Evolutionary conservation across 108 stramenopile species (phyloP).

Genomic region (Conticribra weissflogii): DNA sequence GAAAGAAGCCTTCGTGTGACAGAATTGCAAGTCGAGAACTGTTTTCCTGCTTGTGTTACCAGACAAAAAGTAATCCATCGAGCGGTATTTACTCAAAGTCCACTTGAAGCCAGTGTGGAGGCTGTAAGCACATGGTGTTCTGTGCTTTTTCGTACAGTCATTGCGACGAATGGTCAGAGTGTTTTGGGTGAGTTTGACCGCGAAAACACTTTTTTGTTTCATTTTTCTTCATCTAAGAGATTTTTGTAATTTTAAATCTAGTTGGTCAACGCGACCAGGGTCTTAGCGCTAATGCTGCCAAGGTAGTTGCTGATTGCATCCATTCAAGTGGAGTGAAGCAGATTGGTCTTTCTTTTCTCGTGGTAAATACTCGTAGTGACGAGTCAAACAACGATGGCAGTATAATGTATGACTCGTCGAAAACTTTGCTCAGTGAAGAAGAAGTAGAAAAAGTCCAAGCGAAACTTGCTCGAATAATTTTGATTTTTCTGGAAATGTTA

Average conservation of each 20-base stretch:
- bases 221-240: not conserved
- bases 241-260: not conserved
- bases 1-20: constrained; percentile 83
- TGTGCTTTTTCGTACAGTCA: constrained; percentile 82
- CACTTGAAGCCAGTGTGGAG: constrained; percentile 82
- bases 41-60: constrained; percentile 86
- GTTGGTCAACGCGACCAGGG: constrained; percentile 57
- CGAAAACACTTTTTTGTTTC: constrained; percentile 1
- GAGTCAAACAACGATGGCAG: constrained; percentile 49
- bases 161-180: constrained; percentile 79
- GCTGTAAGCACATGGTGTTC: constrained; percentile 89
- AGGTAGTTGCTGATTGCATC: constrained; percentile 85
- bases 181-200: constrained; percentile 74
- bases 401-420: constrained; percentile 46
- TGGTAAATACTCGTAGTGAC: constrained; percentile 48
- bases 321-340: constrained; percentile 86
- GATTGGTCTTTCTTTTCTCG: constrained; percentile 70
- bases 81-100: constrained; percentile 79
- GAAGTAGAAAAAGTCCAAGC: constrained; percentile 71
- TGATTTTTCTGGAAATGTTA: constrained; percentile 85
- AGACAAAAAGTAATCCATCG: constrained; percentile 82
- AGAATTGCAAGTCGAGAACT: constrained; percentile 76
- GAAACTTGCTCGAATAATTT: constrained; percentile 73
- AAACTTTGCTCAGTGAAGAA: constrained; percentile 60
- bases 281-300: constrained; percentile 83